Conservation (phyloP, 2,329 filamentous ascomycete species). For the Scolecobasidium constrictum region DNA sequence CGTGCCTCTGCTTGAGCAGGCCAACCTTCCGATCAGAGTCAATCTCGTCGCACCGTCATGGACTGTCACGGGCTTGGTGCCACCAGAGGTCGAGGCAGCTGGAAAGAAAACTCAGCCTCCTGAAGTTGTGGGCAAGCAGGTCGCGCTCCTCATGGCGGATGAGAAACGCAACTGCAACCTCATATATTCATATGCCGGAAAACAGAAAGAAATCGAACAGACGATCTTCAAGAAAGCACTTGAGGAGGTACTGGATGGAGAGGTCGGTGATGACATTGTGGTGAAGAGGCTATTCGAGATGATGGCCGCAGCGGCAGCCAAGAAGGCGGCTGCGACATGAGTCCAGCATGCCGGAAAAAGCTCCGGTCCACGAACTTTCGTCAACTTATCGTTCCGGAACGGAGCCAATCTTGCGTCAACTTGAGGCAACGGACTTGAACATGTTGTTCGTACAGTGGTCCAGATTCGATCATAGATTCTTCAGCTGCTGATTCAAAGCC, state of each 20-base stretch:
- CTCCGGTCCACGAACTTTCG: no score
- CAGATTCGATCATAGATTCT: no score
- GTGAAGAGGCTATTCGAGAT: background rate
- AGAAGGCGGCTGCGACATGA: background rate
- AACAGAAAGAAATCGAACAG: slow-evolving; percentile 42
- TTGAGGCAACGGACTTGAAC: no score
- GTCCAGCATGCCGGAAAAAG: no score
- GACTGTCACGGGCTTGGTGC: slow-evolving; percentile 41
- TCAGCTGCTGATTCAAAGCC: no score
- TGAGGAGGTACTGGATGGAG: background rate
- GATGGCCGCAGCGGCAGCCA: background rate
- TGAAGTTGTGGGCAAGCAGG: slow-evolving; percentile 37
- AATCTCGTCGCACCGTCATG: slow-evolving; percentile 47
- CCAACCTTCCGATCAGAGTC: slow-evolving; percentile 38
- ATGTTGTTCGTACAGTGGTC: no score
- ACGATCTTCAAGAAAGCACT: slow-evolving; percentile 12
- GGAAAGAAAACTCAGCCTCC: slow-evolving; percentile 34
- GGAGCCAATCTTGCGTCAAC: no score
- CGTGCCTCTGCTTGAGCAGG: slow-evolving; percentile 24
- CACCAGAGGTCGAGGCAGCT: slow-evolving; percentile 26
- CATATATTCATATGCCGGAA: slow-evolving; percentile 39
- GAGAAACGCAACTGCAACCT: slow-evolving; percentile 37
- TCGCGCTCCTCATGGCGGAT: slow-evolving; percentile 40
- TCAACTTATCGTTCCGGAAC: no score
- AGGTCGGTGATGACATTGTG: background rate